These are phyloP conservation scores for Fusarium sp. DNA, from an alignment of 2,329 filamentous ascomycete genomes.

Conservation along the genomic window DNA sequence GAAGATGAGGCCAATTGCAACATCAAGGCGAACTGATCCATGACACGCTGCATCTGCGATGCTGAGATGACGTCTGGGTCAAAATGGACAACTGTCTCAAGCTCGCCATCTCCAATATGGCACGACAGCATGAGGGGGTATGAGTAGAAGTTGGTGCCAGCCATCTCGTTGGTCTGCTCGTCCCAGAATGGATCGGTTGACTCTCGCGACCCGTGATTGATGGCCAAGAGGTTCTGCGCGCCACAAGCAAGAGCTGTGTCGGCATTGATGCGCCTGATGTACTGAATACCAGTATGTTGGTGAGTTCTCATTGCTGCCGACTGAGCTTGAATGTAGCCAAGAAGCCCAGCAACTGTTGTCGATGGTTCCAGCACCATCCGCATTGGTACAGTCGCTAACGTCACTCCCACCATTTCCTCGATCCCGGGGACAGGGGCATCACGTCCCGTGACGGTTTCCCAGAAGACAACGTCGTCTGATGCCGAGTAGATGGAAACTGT, in stretches of 20 bases:
- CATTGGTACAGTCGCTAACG: conserved; percentile 37
- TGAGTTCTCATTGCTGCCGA: conserved; percentile 26
- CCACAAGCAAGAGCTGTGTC: conserved; percentile 33
- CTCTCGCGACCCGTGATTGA: conserved; percentile 26
- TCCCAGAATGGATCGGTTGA: conserved; percentile 27
- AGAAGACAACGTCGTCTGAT: conserved; percentile 36
- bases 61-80: conserved; percentile 19
- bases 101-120: conserved; percentile 20
- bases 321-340: conserved; percentile 20
- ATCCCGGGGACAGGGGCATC: conserved; percentile 36
- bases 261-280: conserved; percentile 28
- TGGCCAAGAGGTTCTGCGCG: conserved; percentile 38
- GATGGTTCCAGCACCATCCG: conserved; percentile 4
- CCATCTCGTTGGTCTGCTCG: conserved; percentile 38
- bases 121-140: conserved; percentile 42
- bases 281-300: conserved; percentile 30
- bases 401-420: conserved; percentile 33
- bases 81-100: conserved; percentile 39
- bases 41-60: conserved; percentile 26
- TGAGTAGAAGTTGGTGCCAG: conserved; percentile 41
- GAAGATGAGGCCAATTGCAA: neutral
- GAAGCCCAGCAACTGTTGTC: conserved; percentile 8
- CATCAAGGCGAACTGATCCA: conserved; percentile 35
- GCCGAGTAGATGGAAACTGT: conserved; percentile 32
- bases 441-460: conserved; percentile 39